phyloP scores from a whole-genome alignment of 306 rosid genomes.

The Glycine soja region DNA sequence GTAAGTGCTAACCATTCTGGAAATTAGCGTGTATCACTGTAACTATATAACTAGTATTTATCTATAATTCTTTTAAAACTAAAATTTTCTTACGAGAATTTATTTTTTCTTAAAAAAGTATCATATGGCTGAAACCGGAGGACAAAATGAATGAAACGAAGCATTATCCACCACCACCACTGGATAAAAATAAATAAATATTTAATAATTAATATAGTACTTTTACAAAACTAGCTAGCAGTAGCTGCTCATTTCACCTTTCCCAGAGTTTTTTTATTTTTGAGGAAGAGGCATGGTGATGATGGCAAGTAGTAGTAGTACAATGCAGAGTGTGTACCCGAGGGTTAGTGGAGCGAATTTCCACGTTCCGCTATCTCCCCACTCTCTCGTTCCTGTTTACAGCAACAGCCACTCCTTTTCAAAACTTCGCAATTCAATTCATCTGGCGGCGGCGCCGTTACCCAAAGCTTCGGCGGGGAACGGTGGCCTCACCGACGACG shows the following conservation, averaged over 20 bases:
- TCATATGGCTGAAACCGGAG: not conserved
- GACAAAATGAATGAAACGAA: not conserved
- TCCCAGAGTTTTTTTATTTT: too few relatives aligned
- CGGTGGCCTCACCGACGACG: slow-evolving; percentile 56
- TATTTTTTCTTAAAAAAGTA: not conserved
- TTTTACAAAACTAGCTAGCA: too few relatives aligned
- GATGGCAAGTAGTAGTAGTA: slow-evolving; percentile 54
- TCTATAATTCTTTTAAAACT: not conserved
- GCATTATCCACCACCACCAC: not conserved
- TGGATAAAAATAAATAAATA: not conserved
- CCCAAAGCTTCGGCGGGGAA: slow-evolving; percentile 57
- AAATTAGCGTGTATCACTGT: not conserved
- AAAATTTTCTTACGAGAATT: not conserved
- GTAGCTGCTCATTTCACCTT: too few relatives aligned
- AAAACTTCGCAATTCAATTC: slow-evolving; percentile 22
- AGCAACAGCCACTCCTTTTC: slow-evolving; percentile 25
- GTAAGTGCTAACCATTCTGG: not conserved
- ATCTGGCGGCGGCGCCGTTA: slow-evolving; percentile 19
- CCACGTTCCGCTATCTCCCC: slow-evolving; percentile 44
- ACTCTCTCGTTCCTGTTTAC: slow-evolving; percentile 28
- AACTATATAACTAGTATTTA: not conserved
- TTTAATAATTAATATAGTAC: too few relatives aligned
- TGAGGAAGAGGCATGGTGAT: slow-evolving; percentile 47
- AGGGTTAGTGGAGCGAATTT: slow-evolving; percentile 37
- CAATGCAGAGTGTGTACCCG: not conserved